Conservation (phyloP, 1,284 basidiomycete genomes). For the Pyrrhoderma noxium region DNA sequence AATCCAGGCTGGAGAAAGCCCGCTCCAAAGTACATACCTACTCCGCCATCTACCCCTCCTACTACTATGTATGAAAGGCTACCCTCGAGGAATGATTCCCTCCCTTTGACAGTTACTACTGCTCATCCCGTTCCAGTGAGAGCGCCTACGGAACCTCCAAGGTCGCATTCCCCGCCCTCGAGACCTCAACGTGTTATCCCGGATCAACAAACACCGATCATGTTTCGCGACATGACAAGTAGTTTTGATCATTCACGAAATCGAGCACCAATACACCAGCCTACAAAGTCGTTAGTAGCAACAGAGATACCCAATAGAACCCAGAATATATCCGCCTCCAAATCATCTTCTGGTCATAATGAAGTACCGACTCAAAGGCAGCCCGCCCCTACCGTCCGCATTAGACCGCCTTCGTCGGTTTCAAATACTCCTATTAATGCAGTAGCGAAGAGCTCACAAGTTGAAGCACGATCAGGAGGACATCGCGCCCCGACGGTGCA, state of each 20-base stretch:
- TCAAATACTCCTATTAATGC: neutral
- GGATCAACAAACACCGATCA: slow-evolving; percentile 6
- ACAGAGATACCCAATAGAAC: neutral
- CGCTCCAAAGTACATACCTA: slow-evolving; percentile 54
- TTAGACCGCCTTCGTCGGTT: neutral
- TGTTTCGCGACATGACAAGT: slow-evolving; percentile 12
- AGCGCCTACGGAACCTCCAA: neutral
- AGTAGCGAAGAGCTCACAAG: no score
- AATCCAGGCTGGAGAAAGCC: slow-evolving; percentile 60
- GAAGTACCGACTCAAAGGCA: neutral
- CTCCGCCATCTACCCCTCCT: slow-evolving; percentile 42
- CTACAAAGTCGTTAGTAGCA: slow-evolving; percentile 4
- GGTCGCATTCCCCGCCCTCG: slow-evolving; percentile 2
- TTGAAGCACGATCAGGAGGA: neutral
- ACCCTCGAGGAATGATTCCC: slow-evolving; percentile 21
- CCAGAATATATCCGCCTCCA: neutral
- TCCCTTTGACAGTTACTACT: slow-evolving; percentile 24
- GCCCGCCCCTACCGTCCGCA: neutral
- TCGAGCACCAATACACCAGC: neutral
- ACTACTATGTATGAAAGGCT: slow-evolving; percentile 23
- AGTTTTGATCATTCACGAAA: neutral
- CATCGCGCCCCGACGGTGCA: slow-evolving; percentile 5
- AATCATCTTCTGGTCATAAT: no score
- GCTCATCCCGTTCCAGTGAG: neutral
- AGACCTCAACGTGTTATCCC: slow-evolving; percentile 9